phyloP scores from a whole-genome alignment of 768 basidiomycete genomes.

The Fomitopsis serialis region DNA sequence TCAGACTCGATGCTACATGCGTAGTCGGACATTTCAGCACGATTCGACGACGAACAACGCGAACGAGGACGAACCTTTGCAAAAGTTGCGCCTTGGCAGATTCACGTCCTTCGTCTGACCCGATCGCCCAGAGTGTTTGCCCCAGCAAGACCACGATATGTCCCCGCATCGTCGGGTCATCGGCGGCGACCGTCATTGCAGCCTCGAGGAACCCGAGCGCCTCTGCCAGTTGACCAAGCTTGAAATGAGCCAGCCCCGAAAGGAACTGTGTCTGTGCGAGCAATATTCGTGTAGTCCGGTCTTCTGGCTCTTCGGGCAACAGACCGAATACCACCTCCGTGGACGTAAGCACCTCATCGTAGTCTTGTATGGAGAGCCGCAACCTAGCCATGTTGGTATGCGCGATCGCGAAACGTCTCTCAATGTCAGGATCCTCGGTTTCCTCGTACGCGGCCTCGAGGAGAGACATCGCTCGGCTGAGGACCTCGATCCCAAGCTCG shows the following conservation, averaged over 20 bases:
- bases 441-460: constrained; percentile 90
- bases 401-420: constrained; percentile 75
- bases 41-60: background rate
- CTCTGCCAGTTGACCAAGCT: constrained; percentile 50
- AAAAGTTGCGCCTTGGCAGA: constrained; percentile 73
- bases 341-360: constrained; percentile 55
- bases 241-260: constrained; percentile 67
- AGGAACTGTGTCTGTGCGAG: constrained; percentile 66
- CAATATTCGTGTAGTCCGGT: constrained; percentile 33
- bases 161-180: constrained; percentile 46
- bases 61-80: constrained; percentile 58
- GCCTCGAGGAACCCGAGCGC: constrained; percentile 66
- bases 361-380: constrained; percentile 54
- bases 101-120: constrained; percentile 70
- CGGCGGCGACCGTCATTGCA: constrained; percentile 51
- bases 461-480: constrained; percentile 59
- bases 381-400: constrained; percentile 80
- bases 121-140: constrained; percentile 79
- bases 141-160: constrained; percentile 78
- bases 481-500: constrained; percentile 50
- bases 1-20: constrained; percentile 72
- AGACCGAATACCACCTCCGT: constrained; percentile 73
- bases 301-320: constrained; percentile 43
- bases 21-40: background rate
- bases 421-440: constrained; percentile 72